phyloP scores from a whole-genome alignment of 129 eudicot genomes.

The Lonicera japonica region DNA sequence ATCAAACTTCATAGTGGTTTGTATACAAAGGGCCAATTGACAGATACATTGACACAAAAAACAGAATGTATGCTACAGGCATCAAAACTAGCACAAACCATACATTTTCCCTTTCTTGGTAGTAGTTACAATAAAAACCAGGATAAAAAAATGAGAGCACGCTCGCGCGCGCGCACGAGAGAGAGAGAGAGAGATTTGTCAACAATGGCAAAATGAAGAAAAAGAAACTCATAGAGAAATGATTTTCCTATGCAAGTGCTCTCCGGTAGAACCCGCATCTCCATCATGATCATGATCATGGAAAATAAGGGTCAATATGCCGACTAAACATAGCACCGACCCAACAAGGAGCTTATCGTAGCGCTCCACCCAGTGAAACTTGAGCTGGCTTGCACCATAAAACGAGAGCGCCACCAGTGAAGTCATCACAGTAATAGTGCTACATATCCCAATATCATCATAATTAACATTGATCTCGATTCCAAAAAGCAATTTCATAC shows the following conservation, averaged over 20 bases:
- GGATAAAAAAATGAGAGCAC: too few species aligned
- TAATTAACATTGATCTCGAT: not conserved
- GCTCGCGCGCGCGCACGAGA: too few species aligned
- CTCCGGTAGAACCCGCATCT: constrained; percentile 20
- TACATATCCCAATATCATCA: constrained; percentile 34
- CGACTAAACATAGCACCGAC: constrained; percentile 86
- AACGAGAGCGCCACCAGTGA: constrained; percentile 93
- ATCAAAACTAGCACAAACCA: not conserved
- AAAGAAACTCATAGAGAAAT: constrained; percentile 30
- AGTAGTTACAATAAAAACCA: too few species aligned
- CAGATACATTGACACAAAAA: not conserved
- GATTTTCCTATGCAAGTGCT: constrained; percentile 52
- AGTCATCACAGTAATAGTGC: constrained; percentile 96
- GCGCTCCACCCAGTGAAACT: constrained; percentile 97
- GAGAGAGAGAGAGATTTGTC: too few species aligned
- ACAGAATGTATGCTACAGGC: not conserved
- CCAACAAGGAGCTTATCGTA: constrained; percentile 99
- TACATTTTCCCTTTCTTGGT: not conserved
- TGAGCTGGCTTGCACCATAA: constrained; percentile 92
- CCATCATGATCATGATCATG: constrained; percentile 63
- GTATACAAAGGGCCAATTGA: not conserved
- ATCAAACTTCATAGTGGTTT: not conserved
- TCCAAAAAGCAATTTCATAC: too few species aligned
- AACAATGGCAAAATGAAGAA: too few species aligned
- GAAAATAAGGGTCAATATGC: constrained; percentile 77